Percentiles rank a stretch among this genome's conserved stretches.
These are phyloP conservation scores for Geotrichum reessii DNA, from an alignment of 1,139 yeast genomes.

Conservation along the genomic window DNA sequence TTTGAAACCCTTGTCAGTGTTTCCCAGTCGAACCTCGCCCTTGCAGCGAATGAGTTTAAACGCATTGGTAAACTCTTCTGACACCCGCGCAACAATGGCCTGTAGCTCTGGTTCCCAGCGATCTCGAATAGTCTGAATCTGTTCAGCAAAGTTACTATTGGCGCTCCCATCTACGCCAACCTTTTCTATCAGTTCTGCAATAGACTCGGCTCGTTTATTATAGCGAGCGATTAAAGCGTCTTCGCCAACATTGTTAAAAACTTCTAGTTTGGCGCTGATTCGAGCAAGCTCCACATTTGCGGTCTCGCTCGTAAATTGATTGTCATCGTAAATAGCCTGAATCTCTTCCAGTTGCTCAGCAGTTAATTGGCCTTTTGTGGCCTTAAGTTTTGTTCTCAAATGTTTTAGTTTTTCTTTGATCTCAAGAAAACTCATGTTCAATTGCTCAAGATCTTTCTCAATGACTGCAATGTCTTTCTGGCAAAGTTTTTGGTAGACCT, in stretches of 20 bases:
- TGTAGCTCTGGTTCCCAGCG: conserved; percentile 59
- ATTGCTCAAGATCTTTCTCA: conserved; percentile 20
- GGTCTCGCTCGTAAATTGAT: conserved; percentile 8
- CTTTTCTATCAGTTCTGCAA: conserved; percentile 32
- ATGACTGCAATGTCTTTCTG: conserved; percentile 22
- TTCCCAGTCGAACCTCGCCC: conserved; percentile 65
- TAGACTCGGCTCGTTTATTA: conserved; percentile 27
- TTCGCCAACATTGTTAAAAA: background rate
- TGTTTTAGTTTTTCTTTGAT: conserved; percentile 17
- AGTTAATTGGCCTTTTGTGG: conserved; percentile 1
- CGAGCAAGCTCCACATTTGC: conserved; percentile 2
- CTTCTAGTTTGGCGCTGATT: background rate
- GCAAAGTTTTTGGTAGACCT: conserved; percentile 10
- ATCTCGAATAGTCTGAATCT: conserved; percentile 40
- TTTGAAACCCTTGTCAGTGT: conserved; percentile 45
- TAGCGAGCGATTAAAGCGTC: conserved; percentile 22
- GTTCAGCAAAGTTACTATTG: conserved; percentile 33
- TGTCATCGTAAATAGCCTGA: conserved; percentile 10
- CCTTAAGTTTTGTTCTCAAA: conserved; percentile 1
- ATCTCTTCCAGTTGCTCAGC: conserved; percentile 9
- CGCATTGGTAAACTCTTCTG: conserved; percentile 57
- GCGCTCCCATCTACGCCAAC: conserved; percentile 31
- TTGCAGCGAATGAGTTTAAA: conserved; percentile 76
- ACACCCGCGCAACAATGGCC: conserved; percentile 47
- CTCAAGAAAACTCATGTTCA: conserved; percentile 21